Evolutionary conservation across 1,284 basidiomycete species (phyloP).

Genomic region (Pseudozyma thailandica): DNA sequence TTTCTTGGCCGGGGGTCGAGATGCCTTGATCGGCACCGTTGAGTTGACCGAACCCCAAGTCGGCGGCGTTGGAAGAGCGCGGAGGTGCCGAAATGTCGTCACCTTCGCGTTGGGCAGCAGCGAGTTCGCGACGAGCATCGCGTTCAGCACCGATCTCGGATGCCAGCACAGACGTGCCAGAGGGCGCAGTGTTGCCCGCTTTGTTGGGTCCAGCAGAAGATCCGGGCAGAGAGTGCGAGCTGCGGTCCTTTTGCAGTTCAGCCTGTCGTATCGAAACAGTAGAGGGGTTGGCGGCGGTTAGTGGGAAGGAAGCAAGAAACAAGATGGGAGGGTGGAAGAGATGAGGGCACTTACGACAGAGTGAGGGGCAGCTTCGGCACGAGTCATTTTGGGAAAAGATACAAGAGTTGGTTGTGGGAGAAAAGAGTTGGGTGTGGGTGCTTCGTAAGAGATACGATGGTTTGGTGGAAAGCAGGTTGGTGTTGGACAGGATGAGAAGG

Average conservation of each 20-base stretch:
- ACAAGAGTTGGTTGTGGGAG: neutral
- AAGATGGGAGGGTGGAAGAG: neutral
- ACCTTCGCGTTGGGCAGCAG: constrained; percentile 20
- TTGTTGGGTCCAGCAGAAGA: constrained; percentile 41
- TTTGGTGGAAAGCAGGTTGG: neutral
- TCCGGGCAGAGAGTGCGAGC: constrained; percentile 32
- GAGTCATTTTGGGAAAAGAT: constrained; percentile 25
- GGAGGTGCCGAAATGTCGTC: constrained; percentile 18
- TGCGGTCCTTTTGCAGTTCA: constrained; percentile 27
- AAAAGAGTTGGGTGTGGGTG: neutral
- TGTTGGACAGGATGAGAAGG: neutral
- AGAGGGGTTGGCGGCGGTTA: neutral
- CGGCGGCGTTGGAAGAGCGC: constrained; percentile 4
- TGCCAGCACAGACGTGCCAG: constrained; percentile 23
- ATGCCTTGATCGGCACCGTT: constrained; percentile 48
- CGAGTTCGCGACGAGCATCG: constrained; percentile 39
- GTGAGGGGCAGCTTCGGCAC: constrained; percentile 38
- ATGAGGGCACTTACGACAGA: constrained; percentile 28
- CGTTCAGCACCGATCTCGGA: constrained; percentile 38
- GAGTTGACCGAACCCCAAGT: constrained; percentile 33
- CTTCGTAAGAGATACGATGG: neutral
- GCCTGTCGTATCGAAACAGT: constrained; percentile 5
- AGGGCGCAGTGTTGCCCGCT: constrained; percentile 18
- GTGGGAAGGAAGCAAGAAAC: neutral
- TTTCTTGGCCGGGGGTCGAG: constrained; percentile 31